A percentile compares a stretch with the other conserved stretches of the same genome.
Conservation (phyloP, 768 basidiomycete genomes). For the Pisolithus orientalis region DNA sequence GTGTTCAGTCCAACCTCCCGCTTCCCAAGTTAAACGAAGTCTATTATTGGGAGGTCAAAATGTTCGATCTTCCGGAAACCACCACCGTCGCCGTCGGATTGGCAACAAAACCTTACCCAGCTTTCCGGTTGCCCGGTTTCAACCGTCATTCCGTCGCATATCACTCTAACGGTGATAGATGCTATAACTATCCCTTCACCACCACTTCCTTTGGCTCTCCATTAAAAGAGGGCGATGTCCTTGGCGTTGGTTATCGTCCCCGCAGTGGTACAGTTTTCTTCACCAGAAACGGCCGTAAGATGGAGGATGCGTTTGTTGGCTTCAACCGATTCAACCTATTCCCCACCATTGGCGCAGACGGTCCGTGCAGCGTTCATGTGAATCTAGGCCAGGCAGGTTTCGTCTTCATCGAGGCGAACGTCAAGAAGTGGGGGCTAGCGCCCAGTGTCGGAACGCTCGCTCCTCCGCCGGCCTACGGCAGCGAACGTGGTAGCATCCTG, state of each 20-base stretch:
- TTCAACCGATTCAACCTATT: slow-evolving; percentile 90
- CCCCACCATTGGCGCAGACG: slow-evolving; percentile 94
- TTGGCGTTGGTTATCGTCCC: slow-evolving; percentile 94
- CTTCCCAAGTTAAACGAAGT: slow-evolving; percentile 97
- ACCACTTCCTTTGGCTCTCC: slow-evolving; percentile 73
- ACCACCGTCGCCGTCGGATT: slow-evolving; percentile 91
- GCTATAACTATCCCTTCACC: slow-evolving; percentile 95
- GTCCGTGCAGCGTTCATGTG: slow-evolving; percentile 93
- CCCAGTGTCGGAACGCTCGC: slow-evolving; percentile 96
- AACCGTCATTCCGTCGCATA: slow-evolving; percentile 89
- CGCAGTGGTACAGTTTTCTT: slow-evolving; percentile 98
- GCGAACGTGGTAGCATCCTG: slow-evolving; percentile 92
- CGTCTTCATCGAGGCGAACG: slow-evolving; percentile 98
- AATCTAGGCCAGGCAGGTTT: slow-evolving; percentile 98
- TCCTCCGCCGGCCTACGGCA: slow-evolving; percentile 96
- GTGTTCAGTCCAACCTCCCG: slow-evolving; percentile 94
- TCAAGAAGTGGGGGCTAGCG: slow-evolving; percentile 99
- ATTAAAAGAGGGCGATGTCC: slow-evolving; percentile 90
- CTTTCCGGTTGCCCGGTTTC: slow-evolving; percentile 86
- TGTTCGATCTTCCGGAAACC: slow-evolving; percentile 89
- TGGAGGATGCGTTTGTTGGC: slow-evolving; percentile 93
- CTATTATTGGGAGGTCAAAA: slow-evolving; percentile 99
- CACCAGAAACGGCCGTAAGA: slow-evolving; percentile 94
- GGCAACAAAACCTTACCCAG: slow-evolving; percentile 95
- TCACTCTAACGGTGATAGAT: slow-evolving; percentile 94